phyloP scores from a whole-genome alignment of 495 filamentous ascomycete species.

The Lepidopterella palustris region DNA sequence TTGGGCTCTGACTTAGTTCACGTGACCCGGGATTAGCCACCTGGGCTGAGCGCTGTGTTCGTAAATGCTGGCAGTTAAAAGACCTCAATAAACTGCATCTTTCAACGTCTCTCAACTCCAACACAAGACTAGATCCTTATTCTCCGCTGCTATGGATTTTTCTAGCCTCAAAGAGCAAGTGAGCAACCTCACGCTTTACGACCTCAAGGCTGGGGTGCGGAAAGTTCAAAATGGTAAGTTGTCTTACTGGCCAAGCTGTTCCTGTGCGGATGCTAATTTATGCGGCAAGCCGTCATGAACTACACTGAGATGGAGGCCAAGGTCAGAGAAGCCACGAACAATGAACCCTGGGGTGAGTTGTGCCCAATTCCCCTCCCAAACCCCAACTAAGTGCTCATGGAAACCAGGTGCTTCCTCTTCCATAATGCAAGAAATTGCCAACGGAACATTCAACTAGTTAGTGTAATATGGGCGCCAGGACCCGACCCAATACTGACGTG shows the following conservation, averaged over 20 bases:
- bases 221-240: conserved; percentile 95
- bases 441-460: conserved; percentile 96
- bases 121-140: not conserved
- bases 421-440: conserved; percentile 89
- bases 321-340: conserved; percentile 45
- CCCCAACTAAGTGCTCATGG: not conserved
- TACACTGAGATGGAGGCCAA: conserved; percentile 99
- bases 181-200: conserved; percentile 90
- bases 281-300: conserved; percentile 83
- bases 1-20: too few species aligned
- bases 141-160: conserved; percentile 63
- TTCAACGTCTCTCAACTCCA: not conserved
- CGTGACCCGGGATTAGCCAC: too few species aligned
- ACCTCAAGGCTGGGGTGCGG: conserved; percentile 92
- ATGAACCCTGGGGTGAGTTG: conserved; percentile 26
- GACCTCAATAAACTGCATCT: not conserved
- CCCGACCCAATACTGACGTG: conserved; percentile 13
- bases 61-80: too few species aligned
- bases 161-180: conserved; percentile 79
- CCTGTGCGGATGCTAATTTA: conserved; percentile 26
- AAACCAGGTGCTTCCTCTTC: conserved; percentile 84
- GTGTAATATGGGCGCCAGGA: conserved; percentile 32
- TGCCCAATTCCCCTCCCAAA: not conserved
- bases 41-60: too few species aligned
- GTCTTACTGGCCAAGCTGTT: not conserved